Conservation (phyloP, 495 filamentous ascomycete genomes). For the Penicillium maclennaniae region DNA sequence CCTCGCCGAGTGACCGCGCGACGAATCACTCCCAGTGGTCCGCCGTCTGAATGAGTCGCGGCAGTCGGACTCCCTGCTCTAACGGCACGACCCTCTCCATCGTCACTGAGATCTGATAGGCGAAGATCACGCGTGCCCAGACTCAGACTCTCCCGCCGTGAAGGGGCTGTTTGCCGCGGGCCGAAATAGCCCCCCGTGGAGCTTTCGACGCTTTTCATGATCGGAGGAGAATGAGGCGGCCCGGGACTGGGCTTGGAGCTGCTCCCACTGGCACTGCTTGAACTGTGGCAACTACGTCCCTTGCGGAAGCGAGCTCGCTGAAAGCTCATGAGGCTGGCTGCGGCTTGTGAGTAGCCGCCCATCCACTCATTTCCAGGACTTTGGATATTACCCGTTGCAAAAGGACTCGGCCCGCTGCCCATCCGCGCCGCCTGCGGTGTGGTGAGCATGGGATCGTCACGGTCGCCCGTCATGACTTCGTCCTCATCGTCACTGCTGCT, state of each 20-base stretch:
- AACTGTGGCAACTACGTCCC: conserved; percentile 59
- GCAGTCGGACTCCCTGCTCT: conserved; percentile 43
- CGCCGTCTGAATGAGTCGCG: conserved; percentile 38
- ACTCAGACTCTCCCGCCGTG: conserved; percentile 78
- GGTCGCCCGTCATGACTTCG: conserved; percentile 74
- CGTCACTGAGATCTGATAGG: conserved; percentile 81
- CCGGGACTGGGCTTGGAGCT: conserved; percentile 65
- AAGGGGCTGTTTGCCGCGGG: conserved; percentile 45
- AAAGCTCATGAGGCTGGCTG: conserved; percentile 70
- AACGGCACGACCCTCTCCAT: conserved; percentile 52
- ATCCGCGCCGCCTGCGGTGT: conserved; percentile 48
- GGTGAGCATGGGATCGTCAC: conserved; percentile 70
- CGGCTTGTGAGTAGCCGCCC: conserved; percentile 61
- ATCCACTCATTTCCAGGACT: conserved; percentile 57
- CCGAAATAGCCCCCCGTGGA: conserved; percentile 45
- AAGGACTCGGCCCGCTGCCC: conserved; percentile 42
- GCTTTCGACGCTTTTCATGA: conserved; percentile 58
- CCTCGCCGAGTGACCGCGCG: conserved; percentile 78
- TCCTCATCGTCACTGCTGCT: conserved; percentile 71
- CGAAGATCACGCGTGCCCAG: conserved; percentile 82
- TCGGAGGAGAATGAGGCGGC: conserved; percentile 55
- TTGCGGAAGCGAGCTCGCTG: conserved; percentile 59
- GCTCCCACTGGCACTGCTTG: conserved; percentile 66
- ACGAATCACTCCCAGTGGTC: conserved; percentile 49
- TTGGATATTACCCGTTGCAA: conserved; percentile 36